Percentiles rank a stretch among this genome's conserved stretches.
These are phyloP conservation scores for Parasarocladium wereldwijsianum DNA, from an alignment of 2,329 filamentous ascomycete genomes.

Conservation along the genomic window DNA sequence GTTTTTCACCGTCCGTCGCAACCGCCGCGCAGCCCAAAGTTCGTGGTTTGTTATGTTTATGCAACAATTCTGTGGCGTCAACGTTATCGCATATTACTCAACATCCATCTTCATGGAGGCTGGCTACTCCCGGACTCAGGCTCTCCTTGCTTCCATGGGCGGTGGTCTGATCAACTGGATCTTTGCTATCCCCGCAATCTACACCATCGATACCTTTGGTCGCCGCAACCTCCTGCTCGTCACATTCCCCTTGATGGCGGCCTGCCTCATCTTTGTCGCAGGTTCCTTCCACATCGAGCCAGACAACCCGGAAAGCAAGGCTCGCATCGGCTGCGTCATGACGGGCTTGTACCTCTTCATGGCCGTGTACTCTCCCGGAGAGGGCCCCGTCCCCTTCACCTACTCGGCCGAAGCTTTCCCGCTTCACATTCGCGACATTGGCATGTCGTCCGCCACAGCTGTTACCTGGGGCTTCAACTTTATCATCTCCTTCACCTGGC, in stretches of 20 bases:
- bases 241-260: conserved; percentile 42
- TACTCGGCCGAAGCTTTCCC: conserved; percentile 46
- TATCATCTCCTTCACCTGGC: conserved; percentile 21
- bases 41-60: conserved; percentile 23
- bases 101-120: conserved; percentile 26
- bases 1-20: conserved; percentile 21
- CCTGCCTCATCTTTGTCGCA: conserved; percentile 34
- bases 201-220: conserved; percentile 44
- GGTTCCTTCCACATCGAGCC: conserved; percentile 32
- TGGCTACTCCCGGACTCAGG: conserved; percentile 22
- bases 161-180: conserved; percentile 43
- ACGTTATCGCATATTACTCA: conserved; percentile 42
- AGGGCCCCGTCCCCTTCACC: conserved; percentile 43
- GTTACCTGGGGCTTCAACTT: conserved; percentile 26
- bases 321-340: conserved; percentile 18
- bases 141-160: conserved; percentile 39
- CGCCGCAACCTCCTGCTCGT: conserved; percentile 39
- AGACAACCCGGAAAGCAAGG: neutral
- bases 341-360: conserved; percentile 24
- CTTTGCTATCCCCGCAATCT: conserved; percentile 41
- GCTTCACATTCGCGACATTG: conserved; percentile 37
- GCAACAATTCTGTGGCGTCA: conserved; percentile 27
- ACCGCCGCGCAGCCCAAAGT: conserved; percentile 20
- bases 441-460: conserved; percentile 32
- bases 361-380: conserved; percentile 30